phyloP scores from a whole-genome alignment of 129 eudicot species.

The Gnaphalium uliginosum region DNA sequence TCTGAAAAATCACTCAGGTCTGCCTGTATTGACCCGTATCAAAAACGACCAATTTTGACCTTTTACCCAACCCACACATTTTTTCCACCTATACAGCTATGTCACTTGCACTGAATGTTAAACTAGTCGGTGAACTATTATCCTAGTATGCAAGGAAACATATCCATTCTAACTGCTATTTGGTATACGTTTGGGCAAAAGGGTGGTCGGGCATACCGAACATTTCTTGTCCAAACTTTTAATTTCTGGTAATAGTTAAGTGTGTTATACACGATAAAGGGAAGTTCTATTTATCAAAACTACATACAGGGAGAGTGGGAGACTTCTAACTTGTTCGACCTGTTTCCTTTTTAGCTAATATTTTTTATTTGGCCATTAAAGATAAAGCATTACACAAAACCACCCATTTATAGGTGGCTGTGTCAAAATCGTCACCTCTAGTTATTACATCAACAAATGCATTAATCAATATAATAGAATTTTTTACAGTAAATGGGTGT shows the following conservation, averaged over 20 bases:
- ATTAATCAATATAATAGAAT: too few relatives aligned
- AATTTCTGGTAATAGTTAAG: background rate
- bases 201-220: background rate
- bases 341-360: background rate
- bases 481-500: slow-evolving; percentile 4
- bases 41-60: too few relatives aligned
- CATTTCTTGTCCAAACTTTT: background rate
- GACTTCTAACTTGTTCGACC: too few relatives aligned
- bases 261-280: too few relatives aligned
- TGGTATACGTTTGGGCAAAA: background rate
- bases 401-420: background rate
- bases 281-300: too few relatives aligned
- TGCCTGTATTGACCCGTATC: background rate
- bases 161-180: background rate
- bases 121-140: background rate
- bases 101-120: background rate
- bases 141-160: background rate
- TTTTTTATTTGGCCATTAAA: background rate
- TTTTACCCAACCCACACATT: background rate
- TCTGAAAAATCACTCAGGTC: background rate
- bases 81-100: background rate
- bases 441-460: background rate
- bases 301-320: too few relatives aligned
- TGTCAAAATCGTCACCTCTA: background rate
- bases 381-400: background rate